Conservation (phyloP, 2,329 filamentous ascomycete genomes). For the Sporothrix brasiliensis region DNA sequence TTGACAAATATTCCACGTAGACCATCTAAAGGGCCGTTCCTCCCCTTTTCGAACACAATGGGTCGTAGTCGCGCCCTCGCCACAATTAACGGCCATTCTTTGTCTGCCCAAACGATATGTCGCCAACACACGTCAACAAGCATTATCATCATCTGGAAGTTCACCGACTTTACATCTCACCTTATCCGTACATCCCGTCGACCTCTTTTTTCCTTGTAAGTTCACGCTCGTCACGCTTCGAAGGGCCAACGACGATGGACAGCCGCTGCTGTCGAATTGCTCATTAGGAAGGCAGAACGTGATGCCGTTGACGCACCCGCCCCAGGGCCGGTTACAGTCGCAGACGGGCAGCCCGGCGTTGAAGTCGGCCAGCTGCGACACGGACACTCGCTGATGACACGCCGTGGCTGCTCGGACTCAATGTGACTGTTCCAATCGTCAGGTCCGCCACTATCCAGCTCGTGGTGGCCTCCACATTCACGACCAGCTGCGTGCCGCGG, state of each 20-base stretch:
- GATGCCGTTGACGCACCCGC: not conserved
- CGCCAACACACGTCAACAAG: too few relatives aligned
- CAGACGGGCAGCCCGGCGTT: not conserved
- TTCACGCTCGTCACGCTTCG: not conserved
- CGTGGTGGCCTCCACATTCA: conserved; percentile 17
- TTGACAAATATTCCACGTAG: too few relatives aligned
- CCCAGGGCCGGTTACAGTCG: not conserved
- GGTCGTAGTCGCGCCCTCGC: too few relatives aligned
- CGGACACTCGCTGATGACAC: not conserved
- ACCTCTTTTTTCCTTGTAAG: too few relatives aligned
- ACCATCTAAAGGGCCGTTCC: too few relatives aligned
- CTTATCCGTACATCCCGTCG: too few relatives aligned
- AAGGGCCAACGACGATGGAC: not conserved
- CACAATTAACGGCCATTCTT: too few relatives aligned
- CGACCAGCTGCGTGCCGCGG: conserved; percentile 16
- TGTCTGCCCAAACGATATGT: too few relatives aligned
- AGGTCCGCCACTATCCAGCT: conserved; percentile 12
- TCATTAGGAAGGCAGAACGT: not conserved
- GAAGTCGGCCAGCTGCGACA: not conserved
- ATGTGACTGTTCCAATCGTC: not conserved
- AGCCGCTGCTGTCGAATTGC: not conserved
- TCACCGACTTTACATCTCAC: too few relatives aligned
- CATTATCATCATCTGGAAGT: too few relatives aligned
- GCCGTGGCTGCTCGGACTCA: not conserved
- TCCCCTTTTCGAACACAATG: too few relatives aligned